A percentile compares a stretch with the other conserved stretches of the same genome.
These are phyloP conservation scores for Eutrema japonicum DNA, from an alignment of 345 rosid genomes.

Conservation along the genomic window DNA sequence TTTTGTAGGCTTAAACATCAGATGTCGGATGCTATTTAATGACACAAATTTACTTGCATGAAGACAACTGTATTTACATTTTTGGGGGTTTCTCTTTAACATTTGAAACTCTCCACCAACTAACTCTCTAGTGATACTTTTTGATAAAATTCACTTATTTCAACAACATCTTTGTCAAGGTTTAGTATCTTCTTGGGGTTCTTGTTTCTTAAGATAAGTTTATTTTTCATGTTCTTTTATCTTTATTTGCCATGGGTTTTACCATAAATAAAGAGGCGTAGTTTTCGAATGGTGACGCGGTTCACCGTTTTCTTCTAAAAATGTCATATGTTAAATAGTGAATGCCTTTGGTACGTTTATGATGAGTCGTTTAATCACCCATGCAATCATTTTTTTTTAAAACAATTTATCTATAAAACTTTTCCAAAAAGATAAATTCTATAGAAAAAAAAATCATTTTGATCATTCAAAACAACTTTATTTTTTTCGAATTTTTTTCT, in stretches of 20 bases:
- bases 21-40: constrained; percentile 28
- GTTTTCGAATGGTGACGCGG: neutral
- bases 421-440: neutral
- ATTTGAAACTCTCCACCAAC: constrained; percentile 22
- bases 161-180: constrained; percentile 33
- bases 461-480: neutral
- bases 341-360: constrained; percentile 17
- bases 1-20: constrained; percentile 17
- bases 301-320: neutral
- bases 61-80: constrained; percentile 28
- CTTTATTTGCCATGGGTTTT: constrained; percentile 9
- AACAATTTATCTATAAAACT: neutral
- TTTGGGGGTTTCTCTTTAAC: neutral
- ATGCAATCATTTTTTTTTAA: neutral
- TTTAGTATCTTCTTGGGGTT: constrained; percentile 8
- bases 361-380: constrained; percentile 19
- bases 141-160: constrained; percentile 36
- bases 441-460: neutral
- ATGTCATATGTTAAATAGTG: neutral
- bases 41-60: constrained; percentile 38
- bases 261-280: neutral
- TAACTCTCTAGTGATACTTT: constrained; percentile 35
- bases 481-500: neutral
- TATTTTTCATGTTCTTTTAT: neutral
- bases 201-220: neutral